Evolutionary conservation across 225 moss, liverwort and hornwort genomes (phyloP).

Genomic region (Ulota crispa): DNA sequence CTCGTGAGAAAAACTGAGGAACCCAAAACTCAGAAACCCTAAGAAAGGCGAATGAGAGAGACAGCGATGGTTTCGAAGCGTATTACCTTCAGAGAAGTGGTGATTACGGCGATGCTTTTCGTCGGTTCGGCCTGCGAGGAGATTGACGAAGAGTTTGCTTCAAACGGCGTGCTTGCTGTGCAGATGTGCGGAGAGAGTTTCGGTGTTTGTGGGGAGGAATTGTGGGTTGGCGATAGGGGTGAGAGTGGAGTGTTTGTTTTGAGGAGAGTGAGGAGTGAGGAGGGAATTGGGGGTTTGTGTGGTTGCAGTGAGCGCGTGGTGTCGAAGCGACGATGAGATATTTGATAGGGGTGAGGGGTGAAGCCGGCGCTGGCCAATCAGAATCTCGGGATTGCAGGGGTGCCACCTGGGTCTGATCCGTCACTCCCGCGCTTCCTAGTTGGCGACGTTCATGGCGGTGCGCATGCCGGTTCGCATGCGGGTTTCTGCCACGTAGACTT

Average conservation of each 20-base stretch:
- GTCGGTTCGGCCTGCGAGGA: background rate
- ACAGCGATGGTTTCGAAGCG: background rate
- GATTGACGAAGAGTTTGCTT: background rate
- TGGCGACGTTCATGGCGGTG: background rate
- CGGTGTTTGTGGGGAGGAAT: background rate
- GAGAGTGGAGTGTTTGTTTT: background rate
- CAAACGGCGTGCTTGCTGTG: background rate
- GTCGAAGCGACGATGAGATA: conserved; percentile 14
- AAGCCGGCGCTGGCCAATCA: conserved; percentile 14
- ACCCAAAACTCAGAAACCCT: background rate
- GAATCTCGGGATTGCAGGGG: background rate
- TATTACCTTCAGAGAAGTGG: background rate
- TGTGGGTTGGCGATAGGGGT: background rate
- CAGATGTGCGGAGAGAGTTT: background rate
- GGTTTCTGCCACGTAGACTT: conserved; percentile 5
- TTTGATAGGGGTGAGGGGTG: background rate
- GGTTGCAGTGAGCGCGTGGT: conserved; percentile 5
- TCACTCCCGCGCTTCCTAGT: background rate
- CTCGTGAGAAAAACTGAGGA: too few species aligned
- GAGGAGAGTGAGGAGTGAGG: too few species aligned
- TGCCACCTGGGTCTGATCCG: conserved; percentile 5
- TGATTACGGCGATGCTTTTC: background rate
- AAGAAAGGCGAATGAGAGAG: background rate
- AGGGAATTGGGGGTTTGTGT: background rate
- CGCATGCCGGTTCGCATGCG: too few species aligned